These are phyloP conservation scores for Polysphondylium violaceum DNA, from an alignment of 78 protist genomes.

Conservation along the genomic window DNA sequence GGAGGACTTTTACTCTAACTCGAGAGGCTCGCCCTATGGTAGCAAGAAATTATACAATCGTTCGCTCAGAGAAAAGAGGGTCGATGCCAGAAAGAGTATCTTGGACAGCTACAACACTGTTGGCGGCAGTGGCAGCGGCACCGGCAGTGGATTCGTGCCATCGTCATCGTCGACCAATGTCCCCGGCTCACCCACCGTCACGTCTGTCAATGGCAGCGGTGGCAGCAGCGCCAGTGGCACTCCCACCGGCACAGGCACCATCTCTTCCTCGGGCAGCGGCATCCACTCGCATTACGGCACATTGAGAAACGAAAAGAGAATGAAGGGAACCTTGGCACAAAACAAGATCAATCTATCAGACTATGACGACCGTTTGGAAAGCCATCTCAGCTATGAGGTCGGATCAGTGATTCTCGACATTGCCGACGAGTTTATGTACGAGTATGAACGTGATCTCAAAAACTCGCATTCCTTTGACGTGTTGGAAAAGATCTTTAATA, in stretches of 20 bases:
- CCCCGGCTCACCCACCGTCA: too few relatives aligned
- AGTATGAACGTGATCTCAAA: slow-evolving; percentile 68
- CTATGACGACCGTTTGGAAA: slow-evolving; percentile 69
- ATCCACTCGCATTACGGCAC: not conserved
- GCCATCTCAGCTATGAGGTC: slow-evolving; percentile 30
- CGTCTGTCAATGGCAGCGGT: not conserved
- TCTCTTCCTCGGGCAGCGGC: not conserved
- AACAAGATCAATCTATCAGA: slow-evolving; percentile 66
- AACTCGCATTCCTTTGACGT: slow-evolving; percentile 22
- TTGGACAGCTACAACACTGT: slow-evolving; percentile 21
- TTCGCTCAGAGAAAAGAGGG: slow-evolving; percentile 73
- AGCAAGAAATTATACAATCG: slow-evolving; percentile 54
- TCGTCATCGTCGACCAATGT: not conserved
- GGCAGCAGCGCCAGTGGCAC: not conserved
- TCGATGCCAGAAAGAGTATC: slow-evolving; percentile 47
- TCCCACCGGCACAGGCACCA: not conserved
- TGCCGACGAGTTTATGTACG: slow-evolving; percentile 69
- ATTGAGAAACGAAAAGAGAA: slow-evolving; percentile 50
- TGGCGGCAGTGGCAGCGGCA: not conserved
- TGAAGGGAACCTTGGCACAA: slow-evolving; percentile 47
- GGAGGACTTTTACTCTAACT: slow-evolving; percentile 47
- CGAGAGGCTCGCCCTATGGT: slow-evolving; percentile 58
- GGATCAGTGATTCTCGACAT: slow-evolving; percentile 47
- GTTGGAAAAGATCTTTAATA: slow-evolving; percentile 34
- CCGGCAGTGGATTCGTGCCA: not conserved